Percentiles rank a stretch among this genome's conserved stretches.
These are phyloP conservation scores for Leersia perrieri DNA, from an alignment of 176 grass and related monocot species.

Conservation along the genomic window DNA sequence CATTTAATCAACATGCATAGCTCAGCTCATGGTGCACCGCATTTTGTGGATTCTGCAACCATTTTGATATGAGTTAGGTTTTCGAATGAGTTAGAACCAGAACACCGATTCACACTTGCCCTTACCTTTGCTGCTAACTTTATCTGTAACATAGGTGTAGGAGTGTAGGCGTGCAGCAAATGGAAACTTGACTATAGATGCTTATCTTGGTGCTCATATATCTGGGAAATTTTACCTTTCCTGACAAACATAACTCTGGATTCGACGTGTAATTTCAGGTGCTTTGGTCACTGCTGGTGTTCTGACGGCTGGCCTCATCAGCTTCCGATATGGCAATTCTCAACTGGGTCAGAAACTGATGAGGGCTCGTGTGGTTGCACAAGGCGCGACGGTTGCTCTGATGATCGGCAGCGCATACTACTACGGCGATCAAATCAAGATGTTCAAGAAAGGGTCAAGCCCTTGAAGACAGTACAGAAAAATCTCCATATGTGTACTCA, in stretches of 20 bases:
- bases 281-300: constrained; percentile 88
- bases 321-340: constrained; percentile 90
- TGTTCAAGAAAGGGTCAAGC: constrained; percentile 60
- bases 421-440: constrained; percentile 77
- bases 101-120: background rate
- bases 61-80: background rate
- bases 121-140: background rate
- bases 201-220: background rate
- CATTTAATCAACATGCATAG: background rate
- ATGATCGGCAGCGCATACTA: constrained; percentile 91
- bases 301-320: constrained; percentile 79
- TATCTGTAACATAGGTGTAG: background rate
- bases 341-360: constrained; percentile 83
- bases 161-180: background rate
- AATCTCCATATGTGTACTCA: background rate
- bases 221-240: background rate
- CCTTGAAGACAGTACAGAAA: constrained; percentile 27
- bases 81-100: background rate
- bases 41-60: background rate
- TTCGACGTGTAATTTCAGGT: constrained; percentile 43
- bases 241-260: background rate
- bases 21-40: background rate
- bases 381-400: constrained; percentile 87
- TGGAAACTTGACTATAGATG: constrained; percentile 5
- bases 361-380: constrained; percentile 75